Base-by-base conservation (phyloP, 1,284 basidiomycete species). In the Rhodofomes roseus region DNA sequence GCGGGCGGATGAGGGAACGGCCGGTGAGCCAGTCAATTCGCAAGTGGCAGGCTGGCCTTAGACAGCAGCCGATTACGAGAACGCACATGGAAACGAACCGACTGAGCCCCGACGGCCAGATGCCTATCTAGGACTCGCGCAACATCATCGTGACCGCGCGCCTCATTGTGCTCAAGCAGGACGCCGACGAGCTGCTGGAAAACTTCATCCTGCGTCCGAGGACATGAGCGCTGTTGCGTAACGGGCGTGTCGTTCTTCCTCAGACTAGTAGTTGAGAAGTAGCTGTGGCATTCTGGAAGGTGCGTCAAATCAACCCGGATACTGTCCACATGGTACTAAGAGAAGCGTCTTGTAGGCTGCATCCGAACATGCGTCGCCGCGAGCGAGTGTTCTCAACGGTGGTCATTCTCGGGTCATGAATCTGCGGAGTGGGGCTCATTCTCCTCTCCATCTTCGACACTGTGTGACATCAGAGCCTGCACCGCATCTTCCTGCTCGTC, bases 181-280 rank as follows among this genome's bases (percentile, higher is more conserved):
- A 97, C 74, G 78, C 81, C 29, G 95, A 96, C 69, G 93, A 96
- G 77, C 81, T 96, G 43, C 81, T 96, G 73, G 95, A 96, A 73
- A 87, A 90, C 65, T 95, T 95, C 64, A 73, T 94, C 50, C 95
- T 85, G 86, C 80, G 86, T 63, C 91, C 91, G 1, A n/a, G n/a
- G n/a, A n/a, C n/a, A n/a, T n/a, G n/a, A n/a, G 8, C 83, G 83
- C 16, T 85, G 82, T 64, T 74, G 76, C 39, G 78, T 89, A 58
- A 89, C 88, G 2, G 85, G 80, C 1, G 72, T 81, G 1, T 76
- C 79, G 0, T 89, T 91, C 70, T 75, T 89, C 65, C 70, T 86
- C 50, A 81, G 82, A 7, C 77, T 91, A 23, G 62, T 77, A 2
- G 67, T 86, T 40, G 87, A 90, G 71, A 77, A 87, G 52, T 79